Conservation (phyloP, 2,329 filamentous ascomycete species). For the Pseudohalonectria lignicola region DNA sequence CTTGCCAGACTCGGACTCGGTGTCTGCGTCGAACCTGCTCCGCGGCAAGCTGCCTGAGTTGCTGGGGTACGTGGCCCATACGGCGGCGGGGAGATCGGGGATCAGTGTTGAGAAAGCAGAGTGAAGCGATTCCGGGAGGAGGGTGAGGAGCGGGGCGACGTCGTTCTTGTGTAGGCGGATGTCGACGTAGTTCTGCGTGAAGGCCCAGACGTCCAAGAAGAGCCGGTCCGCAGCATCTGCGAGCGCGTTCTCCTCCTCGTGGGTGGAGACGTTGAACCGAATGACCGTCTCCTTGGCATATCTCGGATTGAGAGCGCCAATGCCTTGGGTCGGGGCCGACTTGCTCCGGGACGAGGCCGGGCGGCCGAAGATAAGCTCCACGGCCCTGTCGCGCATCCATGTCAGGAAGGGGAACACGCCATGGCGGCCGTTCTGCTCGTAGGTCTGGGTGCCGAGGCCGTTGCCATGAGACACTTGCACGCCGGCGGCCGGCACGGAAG, state of each 20-base stretch:
- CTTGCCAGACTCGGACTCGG: constrained; percentile 7
- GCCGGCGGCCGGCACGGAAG: constrained; percentile 1
- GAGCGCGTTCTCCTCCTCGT: constrained; percentile 58
- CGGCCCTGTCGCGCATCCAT: constrained; percentile 36
- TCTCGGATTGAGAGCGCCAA: constrained; percentile 11
- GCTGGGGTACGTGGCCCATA: constrained; percentile 64
- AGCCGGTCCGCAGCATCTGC: constrained; percentile 63
- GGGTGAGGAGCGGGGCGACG: constrained; percentile 64
- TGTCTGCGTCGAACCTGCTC: constrained; percentile 7
- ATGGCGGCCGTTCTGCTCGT: not conserved
- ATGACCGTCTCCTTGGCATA: constrained; percentile 82
- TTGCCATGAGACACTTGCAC: not conserved
- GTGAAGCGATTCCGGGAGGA: constrained; percentile 66
- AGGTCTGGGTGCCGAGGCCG: not conserved
- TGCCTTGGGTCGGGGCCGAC: constrained; percentile 14
- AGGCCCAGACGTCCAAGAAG: constrained; percentile 86
- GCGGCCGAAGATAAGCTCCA: constrained; percentile 38
- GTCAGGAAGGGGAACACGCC: constrained; percentile 32
- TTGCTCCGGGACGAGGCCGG: constrained; percentile 19
- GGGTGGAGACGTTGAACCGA: constrained; percentile 67
- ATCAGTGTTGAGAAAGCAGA: constrained; percentile 65
- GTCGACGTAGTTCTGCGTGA: constrained; percentile 72
- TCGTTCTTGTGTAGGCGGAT: constrained; percentile 68
- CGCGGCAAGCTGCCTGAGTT: constrained; percentile 8
- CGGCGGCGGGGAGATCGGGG: constrained; percentile 65